Evolutionary conservation across 257 asterid species (phyloP).

Genomic region (Scutellaria galericulata): DNA sequence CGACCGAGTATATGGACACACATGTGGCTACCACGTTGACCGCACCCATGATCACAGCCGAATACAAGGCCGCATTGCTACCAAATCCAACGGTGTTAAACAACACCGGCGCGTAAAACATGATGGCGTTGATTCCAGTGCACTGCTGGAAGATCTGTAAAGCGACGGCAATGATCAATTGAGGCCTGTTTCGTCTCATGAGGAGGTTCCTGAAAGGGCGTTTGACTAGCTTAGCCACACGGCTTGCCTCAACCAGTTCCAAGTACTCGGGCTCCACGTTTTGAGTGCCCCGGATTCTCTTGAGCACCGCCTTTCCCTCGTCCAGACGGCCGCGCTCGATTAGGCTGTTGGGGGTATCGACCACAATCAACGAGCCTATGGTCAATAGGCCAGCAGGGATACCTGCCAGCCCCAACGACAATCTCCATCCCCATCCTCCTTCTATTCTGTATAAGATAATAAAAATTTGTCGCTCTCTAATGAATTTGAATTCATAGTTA

Average conservation of each 20-base stretch:
- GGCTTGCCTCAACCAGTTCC: slow-evolving; percentile 86
- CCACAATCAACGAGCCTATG: slow-evolving; percentile 68
- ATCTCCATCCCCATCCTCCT: slow-evolving; percentile 92
- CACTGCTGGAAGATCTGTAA: slow-evolving; percentile 88
- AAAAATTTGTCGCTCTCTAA: too few relatives aligned
- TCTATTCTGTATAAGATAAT: slow-evolving; percentile 47
- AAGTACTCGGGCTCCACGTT: slow-evolving; percentile 78
- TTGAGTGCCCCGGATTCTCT: slow-evolving; percentile 73
- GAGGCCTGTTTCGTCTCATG: slow-evolving; percentile 79
- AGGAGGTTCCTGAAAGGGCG: slow-evolving; percentile 90
- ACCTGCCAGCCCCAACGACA: slow-evolving; percentile 87
- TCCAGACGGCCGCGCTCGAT: slow-evolving; percentile 81
- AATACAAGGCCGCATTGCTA: slow-evolving; percentile 68
- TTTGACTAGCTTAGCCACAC: slow-evolving; percentile 74
- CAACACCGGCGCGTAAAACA: slow-evolving; percentile 91
- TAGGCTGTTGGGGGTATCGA: slow-evolving; percentile 88
- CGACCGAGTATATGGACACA: slow-evolving; percentile 83
- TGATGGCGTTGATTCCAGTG: slow-evolving; percentile 89
- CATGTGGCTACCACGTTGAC: slow-evolving; percentile 82
- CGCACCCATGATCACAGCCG: slow-evolving; percentile 83
- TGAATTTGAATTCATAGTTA: too few relatives aligned
- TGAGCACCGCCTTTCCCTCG: slow-evolving; percentile 72
- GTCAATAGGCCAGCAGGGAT: slow-evolving; percentile 79
- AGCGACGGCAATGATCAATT: slow-evolving; percentile 66
- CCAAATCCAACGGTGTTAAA: slow-evolving; percentile 82